Evolutionary conservation across 2,329 filamentous ascomycete species (phyloP).

Genomic region (Tolypocladium tundrense): DNA sequence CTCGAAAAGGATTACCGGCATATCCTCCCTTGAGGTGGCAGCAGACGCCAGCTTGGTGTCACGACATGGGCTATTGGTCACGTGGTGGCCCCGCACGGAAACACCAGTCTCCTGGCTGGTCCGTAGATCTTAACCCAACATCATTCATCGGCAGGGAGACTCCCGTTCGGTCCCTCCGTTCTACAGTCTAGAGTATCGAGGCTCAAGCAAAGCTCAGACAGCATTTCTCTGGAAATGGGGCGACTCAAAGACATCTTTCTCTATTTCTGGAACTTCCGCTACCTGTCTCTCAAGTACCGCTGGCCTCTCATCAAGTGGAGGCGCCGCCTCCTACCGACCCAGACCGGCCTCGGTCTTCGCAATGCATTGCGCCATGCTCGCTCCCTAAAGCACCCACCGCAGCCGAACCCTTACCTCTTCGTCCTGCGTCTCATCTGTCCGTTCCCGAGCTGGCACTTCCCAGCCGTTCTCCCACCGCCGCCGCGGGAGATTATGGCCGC

Average conservation of each 20-base stretch:
- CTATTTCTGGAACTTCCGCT: slow-evolving; percentile 11
- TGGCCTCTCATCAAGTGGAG: slow-evolving; percentile 9
- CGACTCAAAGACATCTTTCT: background rate
- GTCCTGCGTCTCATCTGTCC: slow-evolving; percentile 7
- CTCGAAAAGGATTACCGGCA: too few relatives aligned
- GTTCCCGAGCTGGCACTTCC: slow-evolving; percentile 6
- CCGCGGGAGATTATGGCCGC: slow-evolving; percentile 8
- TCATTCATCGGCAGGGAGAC: too few relatives aligned
- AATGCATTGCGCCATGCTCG: slow-evolving; percentile 3
- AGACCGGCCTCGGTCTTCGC: slow-evolving; percentile 6
- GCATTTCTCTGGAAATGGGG: background rate
- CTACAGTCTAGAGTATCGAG: too few relatives aligned
- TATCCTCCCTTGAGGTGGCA: too few relatives aligned
- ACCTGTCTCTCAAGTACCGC: slow-evolving; percentile 7
- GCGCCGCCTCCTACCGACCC: slow-evolving; percentile 6
- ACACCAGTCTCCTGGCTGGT: too few relatives aligned
- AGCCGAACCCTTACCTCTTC: slow-evolving; percentile 2
- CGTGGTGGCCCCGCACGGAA: too few relatives aligned
- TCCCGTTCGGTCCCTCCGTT: too few relatives aligned
- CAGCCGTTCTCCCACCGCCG: slow-evolving; percentile 3
- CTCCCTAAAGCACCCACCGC: background rate
- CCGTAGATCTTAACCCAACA: too few relatives aligned
- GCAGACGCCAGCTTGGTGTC: too few relatives aligned
- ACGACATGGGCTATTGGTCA: too few relatives aligned
- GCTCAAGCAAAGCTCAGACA: too few relatives aligned